These are phyloP conservation scores for Monosporascus sp. DNA, from an alignment of 2,329 filamentous ascomycete genomes.

Conservation along the genomic window DNA sequence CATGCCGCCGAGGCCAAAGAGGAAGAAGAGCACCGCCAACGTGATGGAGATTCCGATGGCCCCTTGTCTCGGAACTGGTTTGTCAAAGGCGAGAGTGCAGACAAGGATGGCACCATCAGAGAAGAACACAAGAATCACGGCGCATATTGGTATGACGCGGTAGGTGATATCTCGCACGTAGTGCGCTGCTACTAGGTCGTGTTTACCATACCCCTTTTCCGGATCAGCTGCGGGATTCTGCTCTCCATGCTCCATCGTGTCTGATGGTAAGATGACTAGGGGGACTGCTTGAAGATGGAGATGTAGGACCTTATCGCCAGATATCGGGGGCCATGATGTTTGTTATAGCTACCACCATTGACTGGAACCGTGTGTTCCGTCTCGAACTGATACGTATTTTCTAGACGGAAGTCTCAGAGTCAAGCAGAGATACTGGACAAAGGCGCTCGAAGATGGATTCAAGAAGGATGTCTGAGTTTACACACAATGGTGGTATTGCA, in stretches of 20 bases:
- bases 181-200: background rate
- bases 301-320: background rate
- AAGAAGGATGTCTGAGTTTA: too few species aligned
- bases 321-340: background rate
- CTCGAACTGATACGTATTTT: background rate
- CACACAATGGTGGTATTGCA: too few species aligned
- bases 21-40: slow-evolving; percentile 12
- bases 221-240: slow-evolving; percentile 5
- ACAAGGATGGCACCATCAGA: slow-evolving; percentile 18
- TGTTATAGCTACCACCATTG: background rate
- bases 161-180: slow-evolving; percentile 19
- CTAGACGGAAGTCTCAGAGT: background rate
- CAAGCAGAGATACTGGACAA: background rate
- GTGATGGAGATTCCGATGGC: slow-evolving; percentile 15
- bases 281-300: slow-evolving; percentile 14
- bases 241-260: slow-evolving; percentile 11
- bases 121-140: slow-evolving; percentile 16
- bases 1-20: slow-evolving; percentile 14
- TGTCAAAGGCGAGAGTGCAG: slow-evolving; percentile 12
- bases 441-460: too few species aligned
- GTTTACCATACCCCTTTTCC: slow-evolving; percentile 9
- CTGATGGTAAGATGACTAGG: background rate
- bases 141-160: slow-evolving; percentile 19
- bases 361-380: background rate
- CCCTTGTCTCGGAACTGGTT: slow-evolving; percentile 15